Percentiles rank a stretch among this genome's conserved stretches.
Evolutionary conservation across 352 stramenopile species (phyloP).

Genomic region (Phytopythium kandeliae): DNA sequence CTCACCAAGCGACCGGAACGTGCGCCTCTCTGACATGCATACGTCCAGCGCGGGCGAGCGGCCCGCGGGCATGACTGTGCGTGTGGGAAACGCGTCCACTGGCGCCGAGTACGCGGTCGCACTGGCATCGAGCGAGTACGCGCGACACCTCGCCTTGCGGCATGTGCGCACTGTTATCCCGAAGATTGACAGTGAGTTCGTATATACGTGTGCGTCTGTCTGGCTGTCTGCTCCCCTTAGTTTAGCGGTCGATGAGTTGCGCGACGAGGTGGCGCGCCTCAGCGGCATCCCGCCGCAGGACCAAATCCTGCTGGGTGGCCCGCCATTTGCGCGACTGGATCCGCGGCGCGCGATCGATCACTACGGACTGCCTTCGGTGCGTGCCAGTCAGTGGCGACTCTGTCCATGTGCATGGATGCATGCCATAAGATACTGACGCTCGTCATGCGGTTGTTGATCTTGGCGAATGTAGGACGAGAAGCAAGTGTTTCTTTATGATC

Average conservation of each 20-base stretch:
- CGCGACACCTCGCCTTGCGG: constrained; percentile 1
- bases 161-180: constrained; percentile 1
- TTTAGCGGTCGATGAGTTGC: constrained; percentile 60
- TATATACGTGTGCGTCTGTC: not conserved
- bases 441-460: not conserved
- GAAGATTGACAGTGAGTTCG: not conserved
- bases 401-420: not conserved
- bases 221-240: constrained; percentile 15
- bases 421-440: not conserved
- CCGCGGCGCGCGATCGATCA: constrained; percentile 58
- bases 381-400: not conserved
- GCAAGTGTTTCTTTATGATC: constrained; percentile 79
- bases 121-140: constrained; percentile 46
- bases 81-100: constrained; percentile 42
- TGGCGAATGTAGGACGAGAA: constrained; percentile 34
- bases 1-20: not conserved
- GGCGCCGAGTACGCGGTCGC: constrained; percentile 29
- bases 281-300: constrained; percentile 60
- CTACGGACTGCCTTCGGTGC: constrained; percentile 56
- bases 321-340: constrained; percentile 72
- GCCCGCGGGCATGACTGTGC: constrained; percentile 12
- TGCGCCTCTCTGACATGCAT: not conserved
- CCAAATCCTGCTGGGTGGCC: constrained; percentile 77
- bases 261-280: constrained; percentile 44
- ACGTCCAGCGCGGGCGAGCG: not conserved